Base-by-base conservation (phyloP, 768 basidiomycete species). In the Calocybe cyanea region DNA sequence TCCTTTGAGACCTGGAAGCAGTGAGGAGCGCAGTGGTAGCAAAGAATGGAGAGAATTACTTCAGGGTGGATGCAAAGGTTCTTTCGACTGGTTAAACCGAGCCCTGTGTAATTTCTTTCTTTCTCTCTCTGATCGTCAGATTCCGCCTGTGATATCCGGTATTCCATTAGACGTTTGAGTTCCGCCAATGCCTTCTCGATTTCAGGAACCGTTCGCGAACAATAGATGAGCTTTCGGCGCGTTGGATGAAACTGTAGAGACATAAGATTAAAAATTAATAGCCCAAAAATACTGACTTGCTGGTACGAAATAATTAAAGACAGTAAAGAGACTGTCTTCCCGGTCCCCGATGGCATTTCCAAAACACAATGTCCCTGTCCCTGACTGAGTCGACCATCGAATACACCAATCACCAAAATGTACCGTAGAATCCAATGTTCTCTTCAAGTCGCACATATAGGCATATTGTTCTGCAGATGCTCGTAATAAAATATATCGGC, bases 291-390 rank as follows among this genome's bases (percentile, higher is more conserved):
- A 20, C 54, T 49, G 48, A 89, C 95, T 72, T 96, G 93, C 67
- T 98, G 95, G 61, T 98, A 99, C 11, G 95, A 96, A 30, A 99
- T 87, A 67, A 99, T 99, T 45, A 99, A 68, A 2, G 91, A 93
- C 14, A 99, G 73, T 7, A 99, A 72, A 9, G 93, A 97, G 19
- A 99, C 96, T 0, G 96, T 99, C 72, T 99, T 99, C 18, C 96
- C 96, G 17, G 96, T 99, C 13, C 96, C 96, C 9, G 96, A 98
- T 51, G 96, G 96, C 96, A 99, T 99, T 72, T 99, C 96, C 30
- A 99, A 77, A n/a, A 98, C 92, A 63, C 96, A 97, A 56, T 99
- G 96, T 40, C 96, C 96, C 93, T 98, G 17, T 7, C n/a, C 34
- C 7, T 6, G 14, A 18, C 7, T 18, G 34, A 35, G 17, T n/a